phyloP scores from a whole-genome alignment of 192 early-diverging fungal genomes.

The Mortierella claussenii region DNA sequence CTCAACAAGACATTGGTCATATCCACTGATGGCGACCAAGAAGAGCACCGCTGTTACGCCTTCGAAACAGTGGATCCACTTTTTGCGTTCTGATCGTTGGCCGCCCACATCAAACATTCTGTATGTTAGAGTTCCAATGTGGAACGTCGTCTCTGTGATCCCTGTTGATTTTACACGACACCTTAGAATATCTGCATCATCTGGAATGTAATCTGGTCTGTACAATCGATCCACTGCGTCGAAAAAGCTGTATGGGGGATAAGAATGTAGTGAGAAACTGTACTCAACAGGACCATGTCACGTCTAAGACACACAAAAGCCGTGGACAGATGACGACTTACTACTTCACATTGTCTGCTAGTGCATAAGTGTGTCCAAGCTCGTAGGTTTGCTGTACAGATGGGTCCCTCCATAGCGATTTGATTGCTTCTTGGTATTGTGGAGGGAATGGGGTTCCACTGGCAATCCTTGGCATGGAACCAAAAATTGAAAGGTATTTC shows the following conservation, averaged over 20 bases:
- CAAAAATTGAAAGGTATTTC: slow-evolving; percentile 51
- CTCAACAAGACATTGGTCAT: slow-evolving; percentile 69
- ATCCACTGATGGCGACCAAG: slow-evolving; percentile 69
- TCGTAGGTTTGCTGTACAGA: slow-evolving; percentile 56
- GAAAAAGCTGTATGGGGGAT: slow-evolving; percentile 57
- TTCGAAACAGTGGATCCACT: slow-evolving; percentile 68
- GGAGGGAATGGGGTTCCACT: slow-evolving; percentile 50
- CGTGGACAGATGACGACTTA: too few species aligned
- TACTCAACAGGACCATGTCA: too few species aligned
- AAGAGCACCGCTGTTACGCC: slow-evolving; percentile 67
- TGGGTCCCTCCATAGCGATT: slow-evolving; percentile 57
- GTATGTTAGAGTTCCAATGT: slow-evolving; percentile 64
- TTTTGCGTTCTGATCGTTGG: slow-evolving; percentile 65
- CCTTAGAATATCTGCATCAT: slow-evolving; percentile 68
- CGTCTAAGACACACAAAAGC: too few species aligned
- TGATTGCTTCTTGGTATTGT: slow-evolving; percentile 54
- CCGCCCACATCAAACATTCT: slow-evolving; percentile 73
- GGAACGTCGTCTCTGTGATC: slow-evolving; percentile 68
- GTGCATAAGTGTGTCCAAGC: slow-evolving; percentile 58
- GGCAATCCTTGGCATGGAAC: slow-evolving; percentile 42
- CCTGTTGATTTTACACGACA: slow-evolving; percentile 71
- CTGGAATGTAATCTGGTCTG: slow-evolving; percentile 58
- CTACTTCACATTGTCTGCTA: slow-evolving; percentile 67
- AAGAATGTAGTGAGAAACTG: neutral
- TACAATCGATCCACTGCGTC: slow-evolving; percentile 60